phyloP scores from a whole-genome alignment of 768 basidiomycete genomes.

The Kwoniella sp. region DNA sequence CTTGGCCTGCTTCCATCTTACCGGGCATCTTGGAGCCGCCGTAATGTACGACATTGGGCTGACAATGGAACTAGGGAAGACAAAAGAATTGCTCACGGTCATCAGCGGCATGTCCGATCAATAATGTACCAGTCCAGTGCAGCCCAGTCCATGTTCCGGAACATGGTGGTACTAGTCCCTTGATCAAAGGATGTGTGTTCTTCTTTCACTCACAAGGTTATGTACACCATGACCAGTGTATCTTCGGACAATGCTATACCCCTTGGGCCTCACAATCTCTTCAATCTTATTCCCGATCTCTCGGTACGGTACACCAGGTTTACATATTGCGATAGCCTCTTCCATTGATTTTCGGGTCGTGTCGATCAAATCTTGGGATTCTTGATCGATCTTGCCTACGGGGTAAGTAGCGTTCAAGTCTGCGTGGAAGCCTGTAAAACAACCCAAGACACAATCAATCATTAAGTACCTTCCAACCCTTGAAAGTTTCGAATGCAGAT shows the following conservation, averaged over 20 bases:
- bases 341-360: slow-evolving; percentile 82
- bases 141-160: too few relatives aligned
- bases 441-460: too few relatives aligned
- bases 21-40: slow-evolving; percentile 92
- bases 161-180: too few relatives aligned
- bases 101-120: too few relatives aligned
- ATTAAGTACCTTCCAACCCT: too few relatives aligned
- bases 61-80: slow-evolving; percentile 66
- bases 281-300: slow-evolving; percentile 62
- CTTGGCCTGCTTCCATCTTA: slow-evolving; percentile 79
- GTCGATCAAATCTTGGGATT: slow-evolving; percentile 76
- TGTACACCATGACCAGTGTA: slow-evolving; percentile 93
- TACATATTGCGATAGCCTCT: slow-evolving; percentile 87
- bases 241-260: slow-evolving; percentile 85
- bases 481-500: too few relatives aligned
- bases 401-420: slow-evolving; percentile 94
- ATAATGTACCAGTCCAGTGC: too few relatives aligned
- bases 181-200: too few relatives aligned
- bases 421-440: slow-evolving; percentile 71
- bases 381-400: slow-evolving; percentile 63
- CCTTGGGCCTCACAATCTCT: slow-evolving; percentile 75
- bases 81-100: too few relatives aligned
- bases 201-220: slow-evolving; percentile 58
- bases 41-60: slow-evolving; percentile 91
- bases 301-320: slow-evolving; percentile 76